These are phyloP conservation scores for Heliamphora pulchella DNA, from an alignment of 179 eudicot genomes.

Conservation along the genomic window DNA sequence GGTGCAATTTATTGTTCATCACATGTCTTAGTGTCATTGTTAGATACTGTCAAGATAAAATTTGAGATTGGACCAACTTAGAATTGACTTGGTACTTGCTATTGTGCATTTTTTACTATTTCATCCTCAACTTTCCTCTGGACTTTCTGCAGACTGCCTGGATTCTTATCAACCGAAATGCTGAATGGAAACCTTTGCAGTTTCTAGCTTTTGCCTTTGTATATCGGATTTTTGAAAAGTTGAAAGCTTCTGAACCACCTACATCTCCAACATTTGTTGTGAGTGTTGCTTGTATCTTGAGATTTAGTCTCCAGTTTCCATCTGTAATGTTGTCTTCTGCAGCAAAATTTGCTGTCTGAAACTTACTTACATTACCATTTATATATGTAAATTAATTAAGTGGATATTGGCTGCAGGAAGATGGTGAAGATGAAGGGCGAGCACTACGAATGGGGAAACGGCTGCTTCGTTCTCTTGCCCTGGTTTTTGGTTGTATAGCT, in stretches of 20 bases:
- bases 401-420: slow-evolving; percentile 59
- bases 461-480: slow-evolving; percentile 68
- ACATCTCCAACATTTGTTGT: slow-evolving; percentile 53
- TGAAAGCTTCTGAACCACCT: slow-evolving; percentile 69
- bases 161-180: slow-evolving; percentile 57
- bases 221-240: slow-evolving; percentile 85
- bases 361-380: neutral
- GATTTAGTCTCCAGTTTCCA: slow-evolving; percentile 1
- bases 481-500: slow-evolving; percentile 79
- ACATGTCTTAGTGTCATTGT: neutral
- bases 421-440: slow-evolving; percentile 80
- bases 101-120: neutral
- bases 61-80: neutral
- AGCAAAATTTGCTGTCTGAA: neutral
- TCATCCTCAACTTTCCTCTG: slow-evolving; percentile 16
- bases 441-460: slow-evolving; percentile 83
- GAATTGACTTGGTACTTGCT: neutral
- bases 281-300: slow-evolving; percentile 25
- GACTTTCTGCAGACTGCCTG: slow-evolving; percentile 63
- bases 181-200: slow-evolving; percentile 89
- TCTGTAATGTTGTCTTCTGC: neutral
- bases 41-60: neutral
- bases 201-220: slow-evolving; percentile 68
- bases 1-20: neutral
- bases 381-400: slow-evolving; percentile 13